Base-by-base conservation (phyloP, 306 rosid species). In the Rubus parviflorus region DNA sequence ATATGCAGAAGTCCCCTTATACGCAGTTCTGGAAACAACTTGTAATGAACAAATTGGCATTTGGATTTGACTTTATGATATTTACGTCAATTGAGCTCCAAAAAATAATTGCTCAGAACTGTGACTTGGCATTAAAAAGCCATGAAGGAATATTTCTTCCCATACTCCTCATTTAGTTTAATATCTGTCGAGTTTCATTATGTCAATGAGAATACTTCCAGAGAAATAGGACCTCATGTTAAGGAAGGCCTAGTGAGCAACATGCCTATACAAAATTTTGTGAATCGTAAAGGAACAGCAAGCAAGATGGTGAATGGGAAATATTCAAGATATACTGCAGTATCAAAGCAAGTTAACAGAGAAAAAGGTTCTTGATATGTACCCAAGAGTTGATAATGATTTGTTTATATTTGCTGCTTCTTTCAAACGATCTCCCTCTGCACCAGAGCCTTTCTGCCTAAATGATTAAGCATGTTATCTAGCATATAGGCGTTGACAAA, bases 371-470 rank as follows among this genome's bases (percentile, higher is more conserved):
- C 38, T 79, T 48, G 51, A 63, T 53, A 62, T 70, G 69, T 90
- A 95, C 98, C 98, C 97, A 69, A 95, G 96, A 60, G 97, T 92
- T 81, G 95, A 95, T 82, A 95, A 82, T 47, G 98, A 95, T 84
- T 92, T 95, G 81, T 95, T 95, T 85, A 95, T 95, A 79, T 92
- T 95, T 74, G 92, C 97, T 79, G 97, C 97, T 84, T 95, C 98
- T 87, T 89, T 92, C 84, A 95, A 81, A 81, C 97, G 96, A 76
- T 90, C 97, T 54, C 96, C 96, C 74, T 92, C 98, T 74, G 97
- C 96, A 47, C 97, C 97, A 42, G 97, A 95, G 88, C 93, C 89
- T 89, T 95, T 95, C 85, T 92, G 98, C 97, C 97, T 92, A 74
- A 70, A 85, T 68, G 22, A 81, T 65, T 62, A 80, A 35, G 80